Evolutionary conservation across 306 rosid genomes (phyloP), one percentile per base, ranked within the genome.

Genomic region (Malus asiatica): DNA sequence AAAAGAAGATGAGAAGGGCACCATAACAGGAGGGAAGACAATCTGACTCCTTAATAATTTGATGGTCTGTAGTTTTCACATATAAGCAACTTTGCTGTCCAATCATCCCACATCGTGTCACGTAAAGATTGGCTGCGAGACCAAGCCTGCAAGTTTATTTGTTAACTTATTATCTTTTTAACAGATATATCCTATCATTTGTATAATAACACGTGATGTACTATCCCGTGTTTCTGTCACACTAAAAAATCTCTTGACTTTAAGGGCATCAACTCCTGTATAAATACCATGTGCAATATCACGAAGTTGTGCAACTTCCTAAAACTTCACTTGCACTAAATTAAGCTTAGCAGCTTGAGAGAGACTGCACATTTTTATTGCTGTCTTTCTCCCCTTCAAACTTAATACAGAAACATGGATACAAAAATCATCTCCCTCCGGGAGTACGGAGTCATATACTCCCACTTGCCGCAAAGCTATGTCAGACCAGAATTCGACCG

Each of bases 401-500:
- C 5, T 12, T 44, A 35, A 61, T 30, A 48, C 5, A 61, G 33
- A 5, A 61, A 23, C 66, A 90, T 94, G 96, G 85, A 81, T 4
- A 76, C 84, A 15, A 91, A 86, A 68, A 78, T 95, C 4, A 44
- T 95, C 2, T 89, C 96, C 58, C 38, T 33, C 38, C 38, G 38
- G 38, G 38, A 33, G 1, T 77, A 96, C 0, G 93, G 97, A 45
- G 35, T 80, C 83, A 78, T 2, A 3, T 66, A 81, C 84, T 15
- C 81, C n/a, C 86, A 40, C 30, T 29, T 95, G 76, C 99, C 99
- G 29, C 83, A 79, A 11, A 80, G 90, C 55, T 95, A 95, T 51
- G 42, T 89, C 73, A 69, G 99, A 35, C 97, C 99, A 2, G 98
- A 90, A 79, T 87, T 96, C 20, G 97, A 95, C 1, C 78, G 99